Evolutionary conservation across 805 yeast genomes (phyloP).

Genomic region (Ogataea paradorogensis): DNA sequence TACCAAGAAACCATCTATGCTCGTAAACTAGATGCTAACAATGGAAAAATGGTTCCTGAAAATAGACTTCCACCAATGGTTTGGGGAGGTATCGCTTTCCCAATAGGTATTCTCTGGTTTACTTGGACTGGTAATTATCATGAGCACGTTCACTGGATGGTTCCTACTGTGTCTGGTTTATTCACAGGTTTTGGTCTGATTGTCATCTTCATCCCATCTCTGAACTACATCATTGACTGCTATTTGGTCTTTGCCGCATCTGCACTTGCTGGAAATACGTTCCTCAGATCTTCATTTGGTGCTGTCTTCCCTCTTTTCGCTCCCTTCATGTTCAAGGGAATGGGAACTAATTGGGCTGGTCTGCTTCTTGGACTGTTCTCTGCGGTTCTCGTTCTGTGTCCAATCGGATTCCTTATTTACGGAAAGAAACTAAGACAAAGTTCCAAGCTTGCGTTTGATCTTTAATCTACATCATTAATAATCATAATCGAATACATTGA

Average conservation of each 20-base stretch:
- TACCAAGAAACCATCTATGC: constrained; percentile 54
- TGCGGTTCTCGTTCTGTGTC: constrained; percentile 59
- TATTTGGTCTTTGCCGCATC: constrained; percentile 74
- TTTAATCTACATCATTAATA: constrained; percentile 1
- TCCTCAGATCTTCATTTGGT: constrained; percentile 65
- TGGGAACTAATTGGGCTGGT: constrained; percentile 82
- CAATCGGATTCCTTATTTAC: constrained; percentile 58
- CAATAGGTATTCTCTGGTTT: constrained; percentile 81
- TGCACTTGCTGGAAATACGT: constrained; percentile 53
- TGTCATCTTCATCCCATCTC: constrained; percentile 62
- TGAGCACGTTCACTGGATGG: constrained; percentile 72
- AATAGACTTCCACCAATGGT: constrained; percentile 76
- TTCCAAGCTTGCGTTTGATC: constrained; percentile 55
- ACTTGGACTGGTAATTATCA: constrained; percentile 84
- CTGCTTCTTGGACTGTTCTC: constrained; percentile 64
- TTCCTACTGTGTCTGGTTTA: constrained; percentile 65
- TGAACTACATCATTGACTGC: constrained; percentile 71
- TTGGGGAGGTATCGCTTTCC: constrained; percentile 65
- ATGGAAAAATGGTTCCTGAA: constrained; percentile 69
- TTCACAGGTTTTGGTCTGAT: constrained; percentile 68
- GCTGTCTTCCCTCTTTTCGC: constrained; percentile 74
- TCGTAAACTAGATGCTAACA: constrained; percentile 45
- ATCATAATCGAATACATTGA: background rate
- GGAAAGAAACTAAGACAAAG: constrained; percentile 55
- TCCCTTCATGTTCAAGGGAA: constrained; percentile 59